phyloP scores from a whole-genome alignment of 176 grass and related monocot genomes.

The Alloteropsis semialata region DNA sequence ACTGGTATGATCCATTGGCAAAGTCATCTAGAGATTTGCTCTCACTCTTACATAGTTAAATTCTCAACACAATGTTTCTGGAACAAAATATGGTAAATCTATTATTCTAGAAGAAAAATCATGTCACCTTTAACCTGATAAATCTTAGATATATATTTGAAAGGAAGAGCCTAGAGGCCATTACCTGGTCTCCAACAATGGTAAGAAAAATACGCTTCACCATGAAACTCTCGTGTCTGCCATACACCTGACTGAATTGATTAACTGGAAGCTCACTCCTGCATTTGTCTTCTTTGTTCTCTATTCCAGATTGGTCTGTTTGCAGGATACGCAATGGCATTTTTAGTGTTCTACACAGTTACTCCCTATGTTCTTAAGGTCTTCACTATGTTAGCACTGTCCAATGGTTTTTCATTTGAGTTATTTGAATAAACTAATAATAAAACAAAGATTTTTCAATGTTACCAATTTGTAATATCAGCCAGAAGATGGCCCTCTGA shows the following conservation, averaged over 20 bases:
- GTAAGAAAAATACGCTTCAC: not conserved
- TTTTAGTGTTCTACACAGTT: constrained; percentile 37
- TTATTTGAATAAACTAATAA: constrained; percentile 16
- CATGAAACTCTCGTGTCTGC: not conserved
- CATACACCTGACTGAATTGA: not conserved
- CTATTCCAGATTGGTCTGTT: constrained; percentile 37
- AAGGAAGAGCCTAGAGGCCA: constrained; percentile 38
- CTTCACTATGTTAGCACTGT: not conserved
- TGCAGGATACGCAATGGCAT: constrained; percentile 33
- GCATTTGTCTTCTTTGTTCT: not conserved
- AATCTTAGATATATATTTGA: constrained; percentile 51
- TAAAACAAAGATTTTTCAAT: not conserved
- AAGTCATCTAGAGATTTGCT: not conserved
- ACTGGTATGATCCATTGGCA: not conserved
- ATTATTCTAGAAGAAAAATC: not conserved
- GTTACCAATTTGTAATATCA: not conserved
- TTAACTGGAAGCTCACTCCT: not conserved
- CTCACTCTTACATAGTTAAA: not conserved
- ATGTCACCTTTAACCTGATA: constrained; percentile 22
- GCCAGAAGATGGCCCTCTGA: not conserved
- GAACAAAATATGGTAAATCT: not conserved
- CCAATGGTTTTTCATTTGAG: not conserved
- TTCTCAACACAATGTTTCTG: not conserved
- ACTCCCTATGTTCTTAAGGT: constrained; percentile 46
- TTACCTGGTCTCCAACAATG: constrained; percentile 53